Evolutionary conservation across 176 grass and related monocot species (phyloP), one percentile per base, ranked within the genome.

Genomic region (Carex kokanica): DNA sequence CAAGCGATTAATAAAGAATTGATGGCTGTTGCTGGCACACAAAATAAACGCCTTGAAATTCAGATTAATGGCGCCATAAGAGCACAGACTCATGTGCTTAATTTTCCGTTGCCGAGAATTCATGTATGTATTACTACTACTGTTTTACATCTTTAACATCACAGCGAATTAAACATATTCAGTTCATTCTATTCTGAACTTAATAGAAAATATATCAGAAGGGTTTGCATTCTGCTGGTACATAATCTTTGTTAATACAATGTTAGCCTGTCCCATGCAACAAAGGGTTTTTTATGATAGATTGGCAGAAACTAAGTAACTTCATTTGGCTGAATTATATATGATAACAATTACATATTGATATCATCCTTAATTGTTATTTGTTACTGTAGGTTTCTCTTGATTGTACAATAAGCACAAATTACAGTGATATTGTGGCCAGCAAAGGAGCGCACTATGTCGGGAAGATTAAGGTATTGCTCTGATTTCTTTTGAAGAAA

Each of bases 401-500:
- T 38, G 89, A 98, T 87, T 98, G 95, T 64, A 91, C 13, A 3
- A 90, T 98, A 85, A 87, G 84, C 59, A 89, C 85, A 16, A 98
- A 98, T 83, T 93, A 93, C 79, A 90, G 78, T 21, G 91, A 89
- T 13, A 87, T 94, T 17, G 82, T 87, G n/a, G 57, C 78, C 12
- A 64, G 90, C 38, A 93, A 88, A 84, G 87, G 87, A 58, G 60
- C 85, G 72, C 13, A 71, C n/a, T 68, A 60, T 15, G 8, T 83
- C 24, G 79, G 52, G 59, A 84, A 86, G 64, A 83, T 80, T 83
- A 90, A 91, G 90, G 92, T 98, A 94, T 31, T 68, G 8, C 8
- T 13, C 34, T 23, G 14, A 79, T 49, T 58, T 17, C 56, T 20
- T 20, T n/a, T n/a, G 16, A 0, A n/a, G 5, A 6, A 51, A n/a